Conservation (phyloP, 2,329 filamentous ascomycete species). For the Chalaropsis thielavioides region DNA sequence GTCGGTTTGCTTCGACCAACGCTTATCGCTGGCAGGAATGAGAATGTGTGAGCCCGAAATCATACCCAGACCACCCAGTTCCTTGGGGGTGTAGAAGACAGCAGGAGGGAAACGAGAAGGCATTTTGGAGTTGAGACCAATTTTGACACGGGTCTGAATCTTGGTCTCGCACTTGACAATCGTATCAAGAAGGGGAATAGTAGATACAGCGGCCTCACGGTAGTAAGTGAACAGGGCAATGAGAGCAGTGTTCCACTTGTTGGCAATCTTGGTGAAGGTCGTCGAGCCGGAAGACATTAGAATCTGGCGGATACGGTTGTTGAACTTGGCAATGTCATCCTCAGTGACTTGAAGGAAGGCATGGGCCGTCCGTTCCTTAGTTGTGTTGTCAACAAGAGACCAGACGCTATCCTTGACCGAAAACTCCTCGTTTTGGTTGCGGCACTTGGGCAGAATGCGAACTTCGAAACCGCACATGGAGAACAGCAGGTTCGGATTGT, state of each 20-base stretch:
- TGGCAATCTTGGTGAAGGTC: constrained; percentile 98
- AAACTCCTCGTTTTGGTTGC: constrained; percentile 93
- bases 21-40: constrained; percentile 92
- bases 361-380: constrained; percentile 91
- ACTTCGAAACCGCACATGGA: constrained; percentile 98
- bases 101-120: constrained; percentile 95
- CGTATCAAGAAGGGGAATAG: constrained; percentile 82
- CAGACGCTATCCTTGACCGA: constrained; percentile 96
- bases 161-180: constrained; percentile 99
- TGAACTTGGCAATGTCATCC: constrained; percentile 97
- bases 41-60: constrained; percentile 97
- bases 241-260: constrained; percentile 98
- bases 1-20: constrained; percentile 97
- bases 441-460: constrained; percentile 83
- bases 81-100: constrained; percentile 97
- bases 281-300: constrained; percentile 99
- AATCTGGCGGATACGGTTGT: constrained; percentile 96
- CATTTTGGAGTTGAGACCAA: constrained; percentile 98
- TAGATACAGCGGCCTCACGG: constrained; percentile 90
- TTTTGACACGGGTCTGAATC: constrained; percentile 97
- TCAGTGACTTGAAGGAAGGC: constrained; percentile 96
- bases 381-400: constrained; percentile 91
- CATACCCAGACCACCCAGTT: constrained; percentile 93
- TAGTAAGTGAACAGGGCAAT: constrained; percentile 98
- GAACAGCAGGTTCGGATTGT: constrained; percentile 93